Conservation (phyloP, 2,329 filamentous ascomycete species). For the Xylaria sp. region DNA sequence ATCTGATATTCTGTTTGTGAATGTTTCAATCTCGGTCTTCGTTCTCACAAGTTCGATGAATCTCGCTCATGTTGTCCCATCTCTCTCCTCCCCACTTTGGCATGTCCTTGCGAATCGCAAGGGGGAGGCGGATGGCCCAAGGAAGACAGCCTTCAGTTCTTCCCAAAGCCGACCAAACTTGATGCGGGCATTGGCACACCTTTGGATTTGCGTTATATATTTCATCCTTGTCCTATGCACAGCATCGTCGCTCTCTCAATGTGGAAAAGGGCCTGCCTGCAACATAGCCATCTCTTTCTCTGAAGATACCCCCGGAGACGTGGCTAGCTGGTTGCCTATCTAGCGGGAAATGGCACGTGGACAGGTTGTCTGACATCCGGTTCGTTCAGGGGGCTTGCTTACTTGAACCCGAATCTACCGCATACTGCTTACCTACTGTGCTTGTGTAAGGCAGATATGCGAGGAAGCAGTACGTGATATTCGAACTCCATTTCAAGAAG, state of each 20-base stretch:
- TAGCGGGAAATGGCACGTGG: constrained; percentile 18
- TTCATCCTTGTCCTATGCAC: constrained; percentile 23
- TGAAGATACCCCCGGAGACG: constrained; percentile 24
- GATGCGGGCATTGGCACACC: constrained; percentile 1
- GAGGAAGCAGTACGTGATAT: constrained; percentile 1
- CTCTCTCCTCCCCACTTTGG: constrained; percentile 23
- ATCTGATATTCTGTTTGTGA: constrained; percentile 11
- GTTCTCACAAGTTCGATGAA: neutral
- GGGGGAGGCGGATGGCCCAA: constrained; percentile 1
- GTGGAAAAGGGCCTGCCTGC: neutral
- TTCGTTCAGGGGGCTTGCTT: constrained; percentile 17
- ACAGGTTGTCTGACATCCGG: constrained; percentile 18
- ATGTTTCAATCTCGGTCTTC: constrained; percentile 22
- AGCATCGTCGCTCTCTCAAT: constrained; percentile 8
- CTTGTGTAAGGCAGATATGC: constrained; percentile 12
- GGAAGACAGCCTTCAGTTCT: constrained; percentile 5
- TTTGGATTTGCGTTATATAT: constrained; percentile 25
- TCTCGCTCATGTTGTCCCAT: constrained; percentile 11
- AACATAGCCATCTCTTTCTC: neutral
- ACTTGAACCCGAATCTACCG: constrained; percentile 8
- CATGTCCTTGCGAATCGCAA: constrained; percentile 21
- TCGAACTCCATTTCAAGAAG: constrained; percentile 4
- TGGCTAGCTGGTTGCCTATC: constrained; percentile 22
- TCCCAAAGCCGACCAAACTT: neutral
- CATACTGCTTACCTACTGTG: constrained; percentile 2